Base-by-base conservation (phyloP, 208 protist species). In the Leishmania guyanensis region DNA sequence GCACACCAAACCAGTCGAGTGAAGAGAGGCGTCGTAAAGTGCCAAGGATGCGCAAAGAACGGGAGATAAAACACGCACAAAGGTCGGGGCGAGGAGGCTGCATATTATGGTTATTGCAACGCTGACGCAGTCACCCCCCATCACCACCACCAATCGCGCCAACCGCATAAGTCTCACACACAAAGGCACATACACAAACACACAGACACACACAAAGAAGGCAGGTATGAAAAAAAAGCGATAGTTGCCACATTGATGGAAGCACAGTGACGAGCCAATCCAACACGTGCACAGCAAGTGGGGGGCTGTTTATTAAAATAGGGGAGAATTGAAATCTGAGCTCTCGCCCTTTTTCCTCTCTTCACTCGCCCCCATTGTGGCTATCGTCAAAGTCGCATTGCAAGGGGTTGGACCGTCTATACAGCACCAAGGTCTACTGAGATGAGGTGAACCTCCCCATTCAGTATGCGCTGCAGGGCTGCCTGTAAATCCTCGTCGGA, bases 401-500 rank as follows among this genome's bases (percentile, higher is more conserved):
- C 17, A 29, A 29, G 1, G n/a, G 9, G 9, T 10, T 5, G 26
- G 36, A 73, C 43, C 43, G 22, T 10, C 58, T 65, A 77, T 17
- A 56, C 33, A 64, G 20, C 39, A 17, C 39, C 39, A 14, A 86
- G 10, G 46, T 50, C 39, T 54, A 68, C 54, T 50, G 56, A 81
- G 1, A 58, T 14, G 39, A 90, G 81, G 6, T 48, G 76, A 17
- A 87, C 51, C 56, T 86, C 82, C 5, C 88, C 88, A 50, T 84
- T 86, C 0, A 90, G 69, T 1, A 90, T 53, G 2, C 77, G 75
- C 60, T 91, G 83, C 39, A 93, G 75, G 22, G 72, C 50, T 10
- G 29, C 48, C 69, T 81, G 51, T 36, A 89, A 53, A 14, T 86
- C 79, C 26, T 77, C 82, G 46, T 84, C 66, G 4, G 46, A 86